Evolutionary conservation across 1,284 basidiomycete genomes (phyloP), one percentile per base, ranked within the genome.

Genomic region (Inonotus hispidus): DNA sequence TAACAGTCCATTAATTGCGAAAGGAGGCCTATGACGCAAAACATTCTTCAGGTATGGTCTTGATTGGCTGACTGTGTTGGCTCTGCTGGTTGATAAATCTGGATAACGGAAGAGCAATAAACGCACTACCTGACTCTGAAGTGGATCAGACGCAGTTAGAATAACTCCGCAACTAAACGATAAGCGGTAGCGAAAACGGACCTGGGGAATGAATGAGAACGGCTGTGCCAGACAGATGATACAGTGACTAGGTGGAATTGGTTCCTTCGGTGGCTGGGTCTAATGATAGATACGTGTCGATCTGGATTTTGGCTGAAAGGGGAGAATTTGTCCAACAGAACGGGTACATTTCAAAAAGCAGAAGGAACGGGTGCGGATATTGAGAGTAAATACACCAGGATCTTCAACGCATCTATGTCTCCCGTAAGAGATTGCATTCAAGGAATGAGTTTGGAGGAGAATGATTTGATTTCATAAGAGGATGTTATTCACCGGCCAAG

Each of bases 151-250:
- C 32, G 50, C 50, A 52, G 27, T 35, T 52, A 27, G 23, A 27
- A 35, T 52, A 52, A 35, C 16, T 32, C 27, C 50, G 50, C 32
- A 19, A 5, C 50, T 52, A 52, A 8, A 35, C 32, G 50, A 52
- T 52, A 52, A 52, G 32, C 50, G 50, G 50, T 29, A 52, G 50
- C 50, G 50, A 52, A 16, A 52, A 52, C 35, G 50, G 32, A 27
- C 27, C 29, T 23, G 19, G 32, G n/a, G 25, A 27, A 32, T 10
- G 41, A 43, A 43, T 21, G 19, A 43, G 41, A 43, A 16, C 19
- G 41, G 41, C 41, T 52, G 50, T 52, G 27, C 32, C 14, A 32
- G 25, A 35, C 50, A 35, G 13, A 14, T 37, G 50, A 52, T 52
- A 52, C 50, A 52, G 29, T 52, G 23, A n/a, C 41, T 32, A 32